phyloP scores from a whole-genome alignment of 2,329 filamentous ascomycete genomes.

The Bimuria novae-zelandiae region DNA sequence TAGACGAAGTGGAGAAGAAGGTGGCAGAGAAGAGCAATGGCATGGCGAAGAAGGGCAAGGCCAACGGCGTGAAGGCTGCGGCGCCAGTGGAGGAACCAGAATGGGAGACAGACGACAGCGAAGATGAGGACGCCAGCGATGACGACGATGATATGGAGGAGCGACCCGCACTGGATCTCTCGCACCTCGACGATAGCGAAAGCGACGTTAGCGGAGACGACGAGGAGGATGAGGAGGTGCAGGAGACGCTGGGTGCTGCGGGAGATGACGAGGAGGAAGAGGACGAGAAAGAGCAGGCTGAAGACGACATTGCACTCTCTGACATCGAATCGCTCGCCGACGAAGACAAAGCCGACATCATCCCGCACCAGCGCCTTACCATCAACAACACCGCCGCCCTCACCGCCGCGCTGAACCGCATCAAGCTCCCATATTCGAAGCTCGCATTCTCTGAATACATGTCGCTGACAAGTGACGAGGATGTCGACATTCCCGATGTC shows the following conservation, averaged over 20 bases:
- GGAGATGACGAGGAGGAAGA: conserved; percentile 58
- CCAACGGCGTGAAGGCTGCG: conserved; percentile 35
- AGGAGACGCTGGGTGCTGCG: conserved; percentile 44
- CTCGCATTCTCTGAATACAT: conserved; percentile 85
- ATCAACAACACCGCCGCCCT: conserved; percentile 97
- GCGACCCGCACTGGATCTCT: conserved; percentile 24
- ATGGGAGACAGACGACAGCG: conserved; percentile 47
- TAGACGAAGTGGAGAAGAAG: conserved; percentile 30
- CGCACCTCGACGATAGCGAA: conserved; percentile 44
- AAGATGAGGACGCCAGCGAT: conserved; percentile 44
- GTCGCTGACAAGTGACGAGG: conserved; percentile 69
- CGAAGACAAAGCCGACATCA: conserved; percentile 82
- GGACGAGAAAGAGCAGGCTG: conserved; percentile 72
- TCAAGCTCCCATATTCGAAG: conserved; percentile 69
- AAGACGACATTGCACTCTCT: conserved; percentile 87
- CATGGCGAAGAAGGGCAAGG: conserved; percentile 37
- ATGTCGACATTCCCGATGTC: conserved; percentile 77
- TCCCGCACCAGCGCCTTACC: conserved; percentile 88
- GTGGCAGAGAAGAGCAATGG: conserved; percentile 33
- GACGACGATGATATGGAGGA: conserved; percentile 37
- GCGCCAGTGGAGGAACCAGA: conserved; percentile 31
- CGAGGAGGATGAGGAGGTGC: conserved; percentile 56
- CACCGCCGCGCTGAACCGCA: conserved; percentile 76
- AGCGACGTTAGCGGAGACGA: conserved; percentile 39
- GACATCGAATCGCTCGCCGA: conserved; percentile 80